Evolutionary conservation across 2,329 filamentous ascomycete genomes (phyloP), one percentile per base, ranked within the genome.

Genomic region (Pseudogymnoascus verrucosus): DNA sequence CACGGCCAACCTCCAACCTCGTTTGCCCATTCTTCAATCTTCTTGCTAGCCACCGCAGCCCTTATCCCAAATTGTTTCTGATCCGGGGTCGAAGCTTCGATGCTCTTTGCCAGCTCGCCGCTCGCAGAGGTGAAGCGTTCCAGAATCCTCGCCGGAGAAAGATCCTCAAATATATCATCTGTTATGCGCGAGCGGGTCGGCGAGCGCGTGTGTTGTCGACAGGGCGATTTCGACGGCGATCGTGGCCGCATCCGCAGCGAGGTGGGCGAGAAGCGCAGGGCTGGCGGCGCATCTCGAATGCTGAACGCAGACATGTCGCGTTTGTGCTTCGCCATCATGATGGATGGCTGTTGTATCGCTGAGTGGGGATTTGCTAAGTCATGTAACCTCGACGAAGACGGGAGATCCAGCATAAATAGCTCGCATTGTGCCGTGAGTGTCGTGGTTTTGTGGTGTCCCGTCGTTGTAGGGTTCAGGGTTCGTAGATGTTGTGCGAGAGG

Each of bases 1-100:
- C 86, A 86, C 1, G 78, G 74, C 85, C 84, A 86, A 51, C 76
- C 72, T 51, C 78, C 76, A 40, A 95, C 79, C 77, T 95, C 90
- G n/a, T 84, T 79, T 26, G 89, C 80, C 90, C 90, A 95, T 71
- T 84, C 82, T 74, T 88, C 82, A 66, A 95, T 84, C 67, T 84
- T 86, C 69, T 88, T 84, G 11, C 89, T 89, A 14, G 89, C 87
- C 65, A 86, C 75, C 44, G 89, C 89, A 47, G 89, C 87, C 66
- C 85, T 83, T 70, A 88, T 79, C 44, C 87, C 89, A 74, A 93
- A 86, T 14, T 88, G 86, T 69, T 88, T 84, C 74, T 93, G 89
- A 23, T 83, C 77, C 3, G 80, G 76, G 1, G 87, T 86, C 14
- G 88, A 84, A 37, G 78, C 78, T 65, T 86, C 82, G 64, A 91